These are phyloP conservation scores for Dactylellina drechsleri DNA, from an alignment of 2,329 filamentous ascomycete species.

Conservation along the genomic window DNA sequence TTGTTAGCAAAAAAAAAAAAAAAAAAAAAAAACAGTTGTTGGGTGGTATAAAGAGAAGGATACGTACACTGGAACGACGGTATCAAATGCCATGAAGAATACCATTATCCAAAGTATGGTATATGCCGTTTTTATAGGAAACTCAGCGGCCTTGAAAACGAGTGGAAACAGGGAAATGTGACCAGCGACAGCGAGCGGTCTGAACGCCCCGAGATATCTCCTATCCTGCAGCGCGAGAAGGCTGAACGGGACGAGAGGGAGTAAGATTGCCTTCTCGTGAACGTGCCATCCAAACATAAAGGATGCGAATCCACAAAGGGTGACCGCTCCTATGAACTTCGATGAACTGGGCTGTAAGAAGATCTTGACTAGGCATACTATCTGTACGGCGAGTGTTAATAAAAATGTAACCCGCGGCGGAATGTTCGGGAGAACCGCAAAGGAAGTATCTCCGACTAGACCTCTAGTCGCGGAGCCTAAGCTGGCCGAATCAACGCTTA, in stretches of 20 bases:
- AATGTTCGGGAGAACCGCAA: constrained; percentile 90
- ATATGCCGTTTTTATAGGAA: constrained; percentile 92
- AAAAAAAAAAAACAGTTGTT: no score
- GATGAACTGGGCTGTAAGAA: constrained; percentile 85
- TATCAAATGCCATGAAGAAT: constrained; percentile 87
- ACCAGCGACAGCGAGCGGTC: constrained; percentile 88
- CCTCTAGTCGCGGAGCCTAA: constrained; percentile 90
- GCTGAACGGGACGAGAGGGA: constrained; percentile 94
- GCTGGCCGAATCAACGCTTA: constrained; percentile 77
- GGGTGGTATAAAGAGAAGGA: no score
- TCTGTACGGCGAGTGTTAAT: constrained; percentile 71
- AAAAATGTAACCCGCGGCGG: constrained; percentile 81
- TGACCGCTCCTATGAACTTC: constrained; percentile 86
- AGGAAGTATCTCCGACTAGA: constrained; percentile 90
- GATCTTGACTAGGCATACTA: constrained; percentile 80
- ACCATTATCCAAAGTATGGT: constrained; percentile 90
- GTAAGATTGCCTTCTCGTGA: constrained; percentile 93
- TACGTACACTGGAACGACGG: constrained; percentile 82
- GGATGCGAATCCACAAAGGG: constrained; percentile 92
- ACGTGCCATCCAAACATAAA: constrained; percentile 99
- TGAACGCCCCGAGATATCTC: constrained; percentile 88
- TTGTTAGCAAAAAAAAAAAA: constrained; percentile 20
- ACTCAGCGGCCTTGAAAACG: constrained; percentile 90
- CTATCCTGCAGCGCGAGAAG: constrained; percentile 89
- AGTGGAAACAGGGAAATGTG: constrained; percentile 96